Base-by-base conservation (phyloP, 306 rosid genomes). In the Vachellia collinsii region DNA sequence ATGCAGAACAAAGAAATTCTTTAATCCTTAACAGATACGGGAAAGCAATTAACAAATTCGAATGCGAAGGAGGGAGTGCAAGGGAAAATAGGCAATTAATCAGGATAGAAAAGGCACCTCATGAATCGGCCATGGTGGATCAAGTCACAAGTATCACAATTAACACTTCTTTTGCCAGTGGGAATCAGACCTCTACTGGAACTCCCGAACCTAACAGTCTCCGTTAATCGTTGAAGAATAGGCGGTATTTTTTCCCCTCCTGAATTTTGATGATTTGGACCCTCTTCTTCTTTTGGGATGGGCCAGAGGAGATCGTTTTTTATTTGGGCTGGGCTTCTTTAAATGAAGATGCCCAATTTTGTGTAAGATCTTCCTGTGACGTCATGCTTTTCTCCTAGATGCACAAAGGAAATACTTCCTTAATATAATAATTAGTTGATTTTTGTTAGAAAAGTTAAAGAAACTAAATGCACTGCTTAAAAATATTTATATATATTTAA, bases 141-240 rank as follows among this genome's bases (percentile, higher is more conserved):
- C 29, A 34, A 70, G 39, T 17, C 75, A 36, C 16, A 17, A 8
- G 6, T 7, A 70, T 70, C 22, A 46, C 22, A 7, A 22, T 20
- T 11, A 20, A 13, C 17, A 3, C 5, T 10, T 70, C 0, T 23
- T 70, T 22, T 46, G 17, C 17, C 7, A 10, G 46, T 23, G 19
- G 19, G 39, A 70, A 10, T 46, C 38, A 46, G 75, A 47, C 20
- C 38, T 44, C 56, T 13, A 70, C 22, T 3, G 39, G 11, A 46
- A 47, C 58, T 70, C 16, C 39, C 38, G 29, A 43, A 70, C 74
- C 74, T 46, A 70, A 22, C 75, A 70, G 59, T 70, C 75, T 22
- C 37, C 4, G 39, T 70, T 14, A 7, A 63, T 64, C 17, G 44
- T 16, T 41, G 9, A 39, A 19, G 29, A 43, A 38, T 9, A 0